Conservation (phyloP, 441 rosid genomes). For the Adansonia madagascariensis region DNA sequence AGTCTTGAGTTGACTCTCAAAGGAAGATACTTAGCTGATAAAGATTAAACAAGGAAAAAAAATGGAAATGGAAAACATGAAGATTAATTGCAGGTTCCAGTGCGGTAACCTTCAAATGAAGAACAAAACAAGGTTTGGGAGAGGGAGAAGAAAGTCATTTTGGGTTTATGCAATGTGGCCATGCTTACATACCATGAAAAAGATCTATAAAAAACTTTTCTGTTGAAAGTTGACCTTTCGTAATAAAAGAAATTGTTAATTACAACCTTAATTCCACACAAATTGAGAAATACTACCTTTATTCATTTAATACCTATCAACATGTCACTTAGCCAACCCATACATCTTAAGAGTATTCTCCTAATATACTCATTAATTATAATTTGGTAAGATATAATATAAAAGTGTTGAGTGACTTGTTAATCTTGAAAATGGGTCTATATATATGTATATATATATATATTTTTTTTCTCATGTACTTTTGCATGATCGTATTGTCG, state of each 20-base stretch:
- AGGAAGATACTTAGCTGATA: background rate
- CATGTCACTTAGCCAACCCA: background rate
- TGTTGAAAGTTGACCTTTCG: background rate
- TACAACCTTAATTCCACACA: background rate
- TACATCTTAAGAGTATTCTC: background rate
- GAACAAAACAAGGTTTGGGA: background rate
- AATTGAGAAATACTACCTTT: background rate
- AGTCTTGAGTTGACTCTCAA: conserved; percentile 1
- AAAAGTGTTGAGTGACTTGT: background rate
- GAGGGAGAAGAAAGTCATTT: background rate
- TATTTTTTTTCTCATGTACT: background rate
- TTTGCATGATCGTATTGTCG: conserved; percentile 19
- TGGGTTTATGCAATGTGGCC: background rate
- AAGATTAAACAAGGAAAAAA: background rate
- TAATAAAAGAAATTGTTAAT: too few species aligned
- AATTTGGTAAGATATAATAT: background rate
- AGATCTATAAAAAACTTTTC: background rate
- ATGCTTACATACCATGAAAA: background rate
- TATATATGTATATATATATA: background rate
- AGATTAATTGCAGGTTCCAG: background rate
- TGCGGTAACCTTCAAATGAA: too few species aligned
- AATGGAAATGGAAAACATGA: background rate
- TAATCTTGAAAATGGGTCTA: background rate
- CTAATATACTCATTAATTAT: background rate
- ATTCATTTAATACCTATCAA: background rate